Evolutionary conservation across 176 grass and related monocot genomes (phyloP), one percentile per base, ranked within the genome.

Genomic region (Avena eriantha): DNA sequence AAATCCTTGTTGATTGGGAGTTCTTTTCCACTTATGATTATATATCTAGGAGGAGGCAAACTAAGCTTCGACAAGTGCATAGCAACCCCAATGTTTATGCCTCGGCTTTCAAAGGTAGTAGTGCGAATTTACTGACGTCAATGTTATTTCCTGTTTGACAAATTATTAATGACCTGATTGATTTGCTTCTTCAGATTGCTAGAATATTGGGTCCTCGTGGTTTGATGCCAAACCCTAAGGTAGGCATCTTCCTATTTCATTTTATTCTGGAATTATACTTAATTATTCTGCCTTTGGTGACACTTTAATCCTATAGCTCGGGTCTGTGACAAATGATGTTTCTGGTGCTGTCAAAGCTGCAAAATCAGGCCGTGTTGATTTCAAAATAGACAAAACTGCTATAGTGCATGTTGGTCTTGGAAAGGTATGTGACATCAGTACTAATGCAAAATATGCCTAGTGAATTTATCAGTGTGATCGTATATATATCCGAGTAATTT

Each of bases 171-270:
- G 33, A 50, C 76, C 36, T 86, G 23, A 39, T 43, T 39, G 41
- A 23, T 79, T 91, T 80, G 18, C 78, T 35, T 80, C 48, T 47
- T 88, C 63, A 98, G 97, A 84, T 98, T 63, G 94, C 94, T 89
- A 93, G 94, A 84, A 99, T 99, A 84, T 90, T 99, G 66, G 97
- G 94, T 55, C 94, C 97, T 77, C 94, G 97, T 85, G 97, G 97
- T 88, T 83, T 99, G 79, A 99, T 99, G 97, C 97, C 97, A 33
- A 99, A 99, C 84, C 97, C 97, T 54, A 99, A 99, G 92, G 97
- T 96, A 80, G 88, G 59, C 78, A 68, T 84, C 36, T 79, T 92
- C 51, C 50, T 65, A 18, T 76, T 46, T 82, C 48, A 16, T 49
- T 58, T 78, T 78, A 68, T 84, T 85, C 16, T 47, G 36, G 24